Conservation (phyloP, 805 yeast genomes). For the Kuraishia molischiana region DNA sequence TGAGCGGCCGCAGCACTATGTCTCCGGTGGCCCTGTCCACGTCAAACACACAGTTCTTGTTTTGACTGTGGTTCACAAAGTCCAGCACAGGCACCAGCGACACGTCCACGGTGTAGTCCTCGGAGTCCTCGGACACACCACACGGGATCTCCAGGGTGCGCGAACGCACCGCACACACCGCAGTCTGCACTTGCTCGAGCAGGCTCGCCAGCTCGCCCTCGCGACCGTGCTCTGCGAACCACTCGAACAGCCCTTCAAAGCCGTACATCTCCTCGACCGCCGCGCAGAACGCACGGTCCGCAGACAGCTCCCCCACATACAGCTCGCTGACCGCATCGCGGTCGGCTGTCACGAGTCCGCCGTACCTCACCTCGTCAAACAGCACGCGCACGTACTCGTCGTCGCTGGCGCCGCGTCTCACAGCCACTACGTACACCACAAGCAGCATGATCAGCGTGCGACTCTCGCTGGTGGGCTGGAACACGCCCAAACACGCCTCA, state of each 20-base stretch:
- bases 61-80: conserved; percentile 51
- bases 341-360: background rate
- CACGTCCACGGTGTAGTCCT: conserved; percentile 36
- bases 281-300: background rate
- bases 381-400: background rate
- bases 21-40: conserved; percentile 36
- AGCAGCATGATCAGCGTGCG: background rate
- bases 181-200: too few species aligned
- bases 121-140: conserved; percentile 14
- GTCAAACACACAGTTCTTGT: conserved; percentile 47
- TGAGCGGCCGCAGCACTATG: conserved; percentile 23
- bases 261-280: background rate
- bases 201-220: too few species aligned
- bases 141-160: conserved; percentile 60
- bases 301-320: background rate
- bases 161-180: conserved; percentile 37
- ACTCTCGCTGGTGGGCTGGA: background rate
- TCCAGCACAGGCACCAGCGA: conserved; percentile 60
- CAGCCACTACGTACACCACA: conserved; percentile 14
- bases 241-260: background rate
- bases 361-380: background rate
- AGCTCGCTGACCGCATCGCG: background rate
- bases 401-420: conserved; percentile 11
- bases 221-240: too few species aligned
- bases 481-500: background rate